Evolutionary conservation across 345 rosid species (phyloP).

Genomic region (Trapa incisa): DNA sequence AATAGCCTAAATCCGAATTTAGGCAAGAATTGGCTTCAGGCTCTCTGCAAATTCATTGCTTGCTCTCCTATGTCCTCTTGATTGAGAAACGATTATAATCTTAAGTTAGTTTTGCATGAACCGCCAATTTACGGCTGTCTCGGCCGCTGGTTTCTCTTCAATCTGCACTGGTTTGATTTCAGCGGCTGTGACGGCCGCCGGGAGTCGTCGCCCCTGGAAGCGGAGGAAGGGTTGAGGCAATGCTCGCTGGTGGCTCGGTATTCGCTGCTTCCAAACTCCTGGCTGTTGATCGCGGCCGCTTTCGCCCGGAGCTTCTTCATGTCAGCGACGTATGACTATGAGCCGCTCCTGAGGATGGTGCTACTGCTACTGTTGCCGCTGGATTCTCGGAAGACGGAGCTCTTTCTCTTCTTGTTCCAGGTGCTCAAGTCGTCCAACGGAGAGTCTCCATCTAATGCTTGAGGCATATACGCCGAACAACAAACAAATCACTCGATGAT

Average conservation of each 20-base stretch:
- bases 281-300: constrained; percentile 24
- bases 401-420: constrained; percentile 31
- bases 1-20: too few relatives aligned
- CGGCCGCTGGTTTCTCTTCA: background rate
- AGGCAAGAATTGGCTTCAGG: too few relatives aligned
- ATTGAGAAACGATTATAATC: too few relatives aligned
- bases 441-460: constrained; percentile 57
- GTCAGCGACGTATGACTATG: constrained; percentile 28
- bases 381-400: constrained; percentile 18
- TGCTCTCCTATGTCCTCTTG: too few relatives aligned
- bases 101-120: too few relatives aligned
- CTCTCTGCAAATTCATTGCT: too few relatives aligned
- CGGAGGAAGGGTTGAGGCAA: constrained; percentile 52
- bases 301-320: constrained; percentile 31
- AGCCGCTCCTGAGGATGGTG: constrained; percentile 13
- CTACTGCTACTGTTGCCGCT: constrained; percentile 1
- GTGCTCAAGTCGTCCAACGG: constrained; percentile 46
- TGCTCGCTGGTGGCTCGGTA: constrained; percentile 59
- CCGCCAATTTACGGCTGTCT: too few relatives aligned
- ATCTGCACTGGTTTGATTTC: background rate
- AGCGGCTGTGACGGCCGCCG: background rate
- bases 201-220: constrained; percentile 44
- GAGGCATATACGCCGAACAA: constrained; percentile 32
- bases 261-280: constrained; percentile 41
- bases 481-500: too few relatives aligned